phyloP scores from a whole-genome alignment of 352 stramenopile genomes.

The Globisporangium splendens region DNA sequence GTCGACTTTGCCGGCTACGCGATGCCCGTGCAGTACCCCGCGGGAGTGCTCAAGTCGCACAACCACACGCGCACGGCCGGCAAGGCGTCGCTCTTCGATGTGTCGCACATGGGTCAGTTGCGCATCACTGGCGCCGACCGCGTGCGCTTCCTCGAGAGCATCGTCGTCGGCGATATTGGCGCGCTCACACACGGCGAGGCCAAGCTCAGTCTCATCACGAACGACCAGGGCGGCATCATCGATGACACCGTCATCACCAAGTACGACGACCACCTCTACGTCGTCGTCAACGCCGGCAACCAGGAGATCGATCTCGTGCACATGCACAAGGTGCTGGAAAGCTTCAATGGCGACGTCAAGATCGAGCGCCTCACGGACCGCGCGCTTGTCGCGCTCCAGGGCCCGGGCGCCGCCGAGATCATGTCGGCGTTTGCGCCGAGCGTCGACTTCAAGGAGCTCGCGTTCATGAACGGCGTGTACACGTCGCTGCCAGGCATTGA shows the following conservation, averaged over 20 bases:
- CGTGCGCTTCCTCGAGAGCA: constrained; percentile 93
- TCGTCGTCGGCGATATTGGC: constrained; percentile 95
- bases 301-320: constrained; percentile 95
- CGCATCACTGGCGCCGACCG: constrained; percentile 92
- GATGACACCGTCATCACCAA: constrained; percentile 98
- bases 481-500: constrained; percentile 55
- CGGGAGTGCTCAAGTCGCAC: constrained; percentile 95
- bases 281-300: constrained; percentile 98
- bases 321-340: constrained; percentile 84
- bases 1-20: constrained; percentile 97
- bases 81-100: constrained; percentile 95
- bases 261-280: constrained; percentile 91
- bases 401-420: constrained; percentile 87
- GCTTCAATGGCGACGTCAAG: constrained; percentile 89
- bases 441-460: constrained; percentile 90
- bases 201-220: constrained; percentile 95
- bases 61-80: constrained; percentile 66
- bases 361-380: constrained; percentile 94
- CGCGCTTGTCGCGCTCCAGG: constrained; percentile 95
- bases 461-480: constrained; percentile 96
- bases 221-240: constrained; percentile 95
- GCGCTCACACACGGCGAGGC: constrained; percentile 83
- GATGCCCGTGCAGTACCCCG: constrained; percentile 96
- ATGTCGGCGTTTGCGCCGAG: constrained; percentile 79
- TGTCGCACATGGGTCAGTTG: constrained; percentile 98